Conservation (phyloP, 305 asterid genomes). For the Solanum aculeatissimum region DNA sequence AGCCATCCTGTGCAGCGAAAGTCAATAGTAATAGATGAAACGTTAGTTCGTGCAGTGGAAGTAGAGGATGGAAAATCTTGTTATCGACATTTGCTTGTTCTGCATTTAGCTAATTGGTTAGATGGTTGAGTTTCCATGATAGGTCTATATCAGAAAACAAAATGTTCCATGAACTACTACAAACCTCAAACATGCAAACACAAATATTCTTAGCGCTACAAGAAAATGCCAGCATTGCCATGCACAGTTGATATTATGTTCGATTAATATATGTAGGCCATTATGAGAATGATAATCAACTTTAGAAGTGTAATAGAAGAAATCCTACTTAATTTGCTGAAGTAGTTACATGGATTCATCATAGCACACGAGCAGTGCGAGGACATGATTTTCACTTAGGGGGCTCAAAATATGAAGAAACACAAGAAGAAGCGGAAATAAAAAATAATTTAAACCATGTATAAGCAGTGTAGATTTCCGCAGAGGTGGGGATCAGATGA, state of each 20-base stretch:
- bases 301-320: neutral
- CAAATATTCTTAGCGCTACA: neutral
- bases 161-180: neutral
- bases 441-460: no score
- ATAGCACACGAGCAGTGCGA: neutral
- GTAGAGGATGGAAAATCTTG: neutral
- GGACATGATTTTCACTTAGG: no score
- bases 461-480: no score
- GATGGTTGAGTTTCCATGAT: neutral
- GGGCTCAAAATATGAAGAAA: no score
- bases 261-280: neutral
- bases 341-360: neutral
- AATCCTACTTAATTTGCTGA: neutral
- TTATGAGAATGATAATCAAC: neutral
- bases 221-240: neutral
- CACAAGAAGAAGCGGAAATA: no score
- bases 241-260: neutral
- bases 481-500: no score
- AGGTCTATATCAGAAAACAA: neutral
- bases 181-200: neutral
- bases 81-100: neutral
- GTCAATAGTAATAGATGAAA: neutral
- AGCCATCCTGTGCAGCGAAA: conserved; percentile 21
- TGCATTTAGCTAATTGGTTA: neutral
- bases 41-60: neutral